Conservation (phyloP, 495 filamentous ascomycete genomes). For the Xylona heveae region DNA sequence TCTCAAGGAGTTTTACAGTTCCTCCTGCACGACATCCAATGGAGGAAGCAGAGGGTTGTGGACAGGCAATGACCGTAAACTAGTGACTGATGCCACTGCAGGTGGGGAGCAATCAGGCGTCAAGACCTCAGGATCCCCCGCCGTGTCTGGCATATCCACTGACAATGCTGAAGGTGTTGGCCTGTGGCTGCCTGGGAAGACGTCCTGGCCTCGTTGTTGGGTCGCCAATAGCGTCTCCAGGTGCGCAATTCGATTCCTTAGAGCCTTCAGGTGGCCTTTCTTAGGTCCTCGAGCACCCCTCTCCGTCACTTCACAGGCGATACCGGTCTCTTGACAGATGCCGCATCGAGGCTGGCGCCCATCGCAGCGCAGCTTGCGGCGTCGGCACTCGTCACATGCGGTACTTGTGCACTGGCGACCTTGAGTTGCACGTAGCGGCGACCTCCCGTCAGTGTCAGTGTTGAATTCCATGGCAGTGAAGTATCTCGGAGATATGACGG, state of each 20-base stretch:
- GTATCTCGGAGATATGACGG: too few relatives aligned
- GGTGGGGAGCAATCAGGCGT: too few relatives aligned
- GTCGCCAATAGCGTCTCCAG: not conserved
- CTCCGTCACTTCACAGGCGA: constrained; percentile 24
- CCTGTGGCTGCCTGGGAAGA: too few relatives aligned
- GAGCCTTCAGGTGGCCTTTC: constrained; percentile 28
- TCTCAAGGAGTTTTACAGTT: constrained; percentile 22
- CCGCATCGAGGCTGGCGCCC: constrained; percentile 27
- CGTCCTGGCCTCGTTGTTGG: too few relatives aligned
- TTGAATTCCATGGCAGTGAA: too few relatives aligned
- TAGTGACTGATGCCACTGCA: not conserved
- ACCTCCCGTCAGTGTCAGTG: too few relatives aligned
- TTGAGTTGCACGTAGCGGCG: too few relatives aligned
- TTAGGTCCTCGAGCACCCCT: constrained; percentile 27
- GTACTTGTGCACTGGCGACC: constrained; percentile 21
- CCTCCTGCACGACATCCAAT: constrained; percentile 21
- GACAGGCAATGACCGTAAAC: not conserved
- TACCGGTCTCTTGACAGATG: constrained; percentile 25
- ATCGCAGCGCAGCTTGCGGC: constrained; percentile 29
- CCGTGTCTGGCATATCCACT: too few relatives aligned
- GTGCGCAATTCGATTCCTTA: constrained; percentile 20
- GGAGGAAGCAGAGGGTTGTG: constrained; percentile 7
- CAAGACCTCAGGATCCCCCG: too few relatives aligned
- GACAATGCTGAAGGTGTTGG: too few relatives aligned
- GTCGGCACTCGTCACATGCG: constrained; percentile 27